Conservation (phyloP, 768 basidiomycete genomes). For the Suillus americanus region DNA sequence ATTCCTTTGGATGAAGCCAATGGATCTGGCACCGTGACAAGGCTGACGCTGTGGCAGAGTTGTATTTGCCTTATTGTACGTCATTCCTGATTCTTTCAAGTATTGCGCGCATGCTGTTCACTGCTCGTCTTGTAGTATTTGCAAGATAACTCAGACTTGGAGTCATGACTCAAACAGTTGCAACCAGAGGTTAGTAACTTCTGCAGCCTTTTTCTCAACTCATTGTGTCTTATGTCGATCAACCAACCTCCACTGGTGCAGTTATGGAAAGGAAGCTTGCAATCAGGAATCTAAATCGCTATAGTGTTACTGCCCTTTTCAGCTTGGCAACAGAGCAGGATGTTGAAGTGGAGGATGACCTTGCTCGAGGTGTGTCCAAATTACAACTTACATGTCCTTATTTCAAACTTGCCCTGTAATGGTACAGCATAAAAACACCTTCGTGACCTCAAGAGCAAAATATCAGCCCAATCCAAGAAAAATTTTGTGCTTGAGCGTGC, state of each 20-base stretch:
- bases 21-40: too few relatives aligned
- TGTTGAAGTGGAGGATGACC: conserved; percentile 95
- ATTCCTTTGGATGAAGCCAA: too few relatives aligned
- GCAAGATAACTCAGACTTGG: too few relatives aligned
- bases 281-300: conserved; percentile 93
- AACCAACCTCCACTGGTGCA: conserved; percentile 60
- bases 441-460: conserved; percentile 93
- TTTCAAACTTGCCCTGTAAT: neutral
- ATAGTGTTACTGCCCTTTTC: conserved; percentile 93
- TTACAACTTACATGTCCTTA: neutral
- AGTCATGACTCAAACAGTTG: too few relatives aligned
- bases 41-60: too few relatives aligned
- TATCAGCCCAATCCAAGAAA: conserved; percentile 99
- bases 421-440: conserved; percentile 96
- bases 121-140: too few relatives aligned
- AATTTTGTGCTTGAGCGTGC: conserved; percentile 98
- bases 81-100: too few relatives aligned
- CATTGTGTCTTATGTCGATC: conserved; percentile 61
- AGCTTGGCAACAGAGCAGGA: conserved; percentile 99
- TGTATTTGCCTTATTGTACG: too few relatives aligned
- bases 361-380: conserved; percentile 75
- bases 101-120: too few relatives aligned
- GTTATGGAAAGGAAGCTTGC: conserved; percentile 75
- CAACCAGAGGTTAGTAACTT: too few relatives aligned
- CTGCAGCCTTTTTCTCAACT: neutral